phyloP scores from a whole-genome alignment of 1,284 basidiomycete genomes.

The Sporisorium scitamineum region DNA sequence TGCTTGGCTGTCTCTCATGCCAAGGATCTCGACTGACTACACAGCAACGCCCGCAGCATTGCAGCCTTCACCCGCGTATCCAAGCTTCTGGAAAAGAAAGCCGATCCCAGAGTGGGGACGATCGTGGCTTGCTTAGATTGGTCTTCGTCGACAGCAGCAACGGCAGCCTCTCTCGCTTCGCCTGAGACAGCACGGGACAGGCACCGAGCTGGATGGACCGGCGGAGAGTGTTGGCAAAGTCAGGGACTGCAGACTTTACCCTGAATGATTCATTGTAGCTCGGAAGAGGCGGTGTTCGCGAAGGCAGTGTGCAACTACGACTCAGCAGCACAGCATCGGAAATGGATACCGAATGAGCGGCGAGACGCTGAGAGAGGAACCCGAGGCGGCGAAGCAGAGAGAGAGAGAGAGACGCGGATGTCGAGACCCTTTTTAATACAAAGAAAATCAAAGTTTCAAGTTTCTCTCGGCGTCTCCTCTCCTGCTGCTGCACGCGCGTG shows the following conservation, averaged over 20 bases:
- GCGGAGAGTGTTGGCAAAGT: background rate
- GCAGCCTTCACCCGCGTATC: too few species aligned
- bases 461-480: too few species aligned
- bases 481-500: background rate
- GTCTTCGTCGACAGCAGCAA: background rate
- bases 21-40: too few species aligned
- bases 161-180: background rate
- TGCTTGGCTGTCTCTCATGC: too few species aligned
- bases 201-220: background rate
- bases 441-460: too few species aligned
- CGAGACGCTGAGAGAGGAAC: too few species aligned
- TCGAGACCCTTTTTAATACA: background rate
- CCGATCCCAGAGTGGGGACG: too few species aligned
- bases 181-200: background rate
- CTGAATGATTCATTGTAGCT: too few species aligned
- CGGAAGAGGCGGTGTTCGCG: too few species aligned
- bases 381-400: background rate
- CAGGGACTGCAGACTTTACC: too few species aligned
- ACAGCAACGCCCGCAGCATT: too few species aligned
- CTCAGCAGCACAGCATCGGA: conserved; percentile 7
- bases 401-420: background rate
- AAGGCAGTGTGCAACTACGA: background rate
- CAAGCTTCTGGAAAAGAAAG: background rate
- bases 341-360: background rate
- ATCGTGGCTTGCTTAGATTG: background rate